Base-by-base conservation (phyloP, 139 green algal species). In the Edaphochlamys debaryana region DNA sequence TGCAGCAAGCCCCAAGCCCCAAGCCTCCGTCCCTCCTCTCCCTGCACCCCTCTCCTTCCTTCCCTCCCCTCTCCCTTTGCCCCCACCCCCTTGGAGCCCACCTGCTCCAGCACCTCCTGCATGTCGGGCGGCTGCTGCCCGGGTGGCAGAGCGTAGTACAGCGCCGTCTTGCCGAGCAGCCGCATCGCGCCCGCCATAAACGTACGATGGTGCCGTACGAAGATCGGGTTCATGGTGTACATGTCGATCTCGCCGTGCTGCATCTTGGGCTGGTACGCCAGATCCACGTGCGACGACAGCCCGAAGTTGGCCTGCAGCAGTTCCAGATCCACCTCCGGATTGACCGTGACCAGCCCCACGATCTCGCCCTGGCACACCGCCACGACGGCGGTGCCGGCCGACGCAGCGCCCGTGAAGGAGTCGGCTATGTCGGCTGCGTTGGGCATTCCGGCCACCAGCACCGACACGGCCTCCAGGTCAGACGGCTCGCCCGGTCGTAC, bases 201-300 rank as follows among this genome's bases (percentile, higher is more conserved):
- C 11, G 67, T 23, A 11, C 62, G 67, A 37, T 79, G 79, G 5
- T 56, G 64, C 73, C 87, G 87, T 45, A 82, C 77, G 64, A 95
- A 95, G 79, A 95, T 90, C 29, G 92, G 92, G 83, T 95, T 95
- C 42, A 95, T 86, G 50, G 87, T 89, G 36, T 90, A 87, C 66
- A 89, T 84, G 41, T 92, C 87, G 30, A 95, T 85, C 85, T 93
- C 90, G 32, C 78, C 90, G 70, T 91, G 88, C 50, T 48, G 62
- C 78, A 63, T 48, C 8, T 69, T 20, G 23, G 52, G 37, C 64
- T 89, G 68, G 63, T 89, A 69, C 30, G 32, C 52, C 56, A 85
- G 29, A 41, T 92, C 48, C 34, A 91, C 25, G 60, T 91, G 69
- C 30, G n/a, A 22, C 22, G 32, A 37, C 36, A 92, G 72, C 38